phyloP scores from a whole-genome alignment of 176 grass and related monocot species.

The Rhipidocladum racemiflorum region DNA sequence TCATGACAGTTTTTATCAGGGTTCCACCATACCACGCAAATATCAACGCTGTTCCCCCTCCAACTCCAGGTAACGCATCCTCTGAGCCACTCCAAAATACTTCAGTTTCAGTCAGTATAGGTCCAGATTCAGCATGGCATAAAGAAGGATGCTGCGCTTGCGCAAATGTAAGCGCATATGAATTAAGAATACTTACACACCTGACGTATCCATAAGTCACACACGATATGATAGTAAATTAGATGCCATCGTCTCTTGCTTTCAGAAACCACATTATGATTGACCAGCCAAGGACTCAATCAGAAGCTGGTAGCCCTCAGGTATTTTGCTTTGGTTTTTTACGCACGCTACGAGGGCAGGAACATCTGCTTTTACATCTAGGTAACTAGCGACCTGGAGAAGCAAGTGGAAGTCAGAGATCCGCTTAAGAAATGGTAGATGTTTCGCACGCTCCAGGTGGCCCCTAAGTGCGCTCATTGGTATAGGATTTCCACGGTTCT shows the following conservation, averaged over 20 bases:
- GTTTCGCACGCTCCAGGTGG: conserved; percentile 65
- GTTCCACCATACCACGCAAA: neutral
- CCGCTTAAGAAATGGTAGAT: conserved; percentile 70
- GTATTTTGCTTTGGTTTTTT: conserved; percentile 48
- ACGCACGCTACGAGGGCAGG: conserved; percentile 65
- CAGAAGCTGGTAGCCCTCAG: conserved; percentile 83
- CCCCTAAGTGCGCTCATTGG: conserved; percentile 44
- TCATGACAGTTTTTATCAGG: neutral
- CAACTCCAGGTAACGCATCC: neutral
- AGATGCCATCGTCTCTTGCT: neutral
- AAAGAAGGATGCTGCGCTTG: neutral
- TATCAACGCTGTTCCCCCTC: neutral
- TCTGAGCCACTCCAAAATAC: neutral
- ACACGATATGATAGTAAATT: conserved; percentile 27
- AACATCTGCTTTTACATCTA: conserved; percentile 67
- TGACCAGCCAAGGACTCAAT: conserved; percentile 79
- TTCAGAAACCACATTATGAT: conserved; percentile 1
- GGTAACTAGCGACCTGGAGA: conserved; percentile 52
- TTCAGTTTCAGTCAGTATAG: neutral
- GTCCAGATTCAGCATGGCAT: neutral
- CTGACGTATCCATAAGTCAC: conserved; percentile 25
- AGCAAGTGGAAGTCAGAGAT: conserved; percentile 94
- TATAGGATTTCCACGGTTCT: conserved; percentile 57
- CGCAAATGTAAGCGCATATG: neutral
- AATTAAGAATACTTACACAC: conserved; percentile 26